Evolutionary conservation across 1,284 basidiomycete species (phyloP), one percentile per base, ranked within the genome.

Genomic region (Xerocomus tenax): DNA sequence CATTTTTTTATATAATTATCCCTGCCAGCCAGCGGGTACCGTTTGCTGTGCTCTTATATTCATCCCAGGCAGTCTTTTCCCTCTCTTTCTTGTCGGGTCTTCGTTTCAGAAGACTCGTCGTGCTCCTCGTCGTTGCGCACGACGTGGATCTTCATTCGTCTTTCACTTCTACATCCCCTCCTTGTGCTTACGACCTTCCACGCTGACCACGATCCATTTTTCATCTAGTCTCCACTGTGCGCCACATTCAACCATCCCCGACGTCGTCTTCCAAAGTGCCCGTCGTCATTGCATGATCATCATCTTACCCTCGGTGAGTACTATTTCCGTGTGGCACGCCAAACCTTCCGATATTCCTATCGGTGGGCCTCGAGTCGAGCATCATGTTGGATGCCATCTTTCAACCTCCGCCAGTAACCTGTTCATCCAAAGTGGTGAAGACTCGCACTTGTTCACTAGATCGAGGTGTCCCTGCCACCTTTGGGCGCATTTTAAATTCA

Each of bases 121-220:
- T 50, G 54, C 58, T 62, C 61, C 45, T 61, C 65, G 62, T 62
- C 65, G 66, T 61, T 54, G 50, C 51, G 55, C 53, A 54, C 67
- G 63, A 42, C 61, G 61, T 57, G 52, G 54, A 49, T 50, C 55
- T 36, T 25, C 29, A 34, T 36, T 47, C 45, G 47, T 54, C 60
- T 61, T 57, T 66, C 63, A 46, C 65, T 64, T 61, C 53, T 44
- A 57, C 61, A 54, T 54, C 53, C 58, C 54, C 56, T 62, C 63
- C 61, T 60, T 60, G 57, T 62, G 57, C 58, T 76, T 60, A 78
- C 76, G 77, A 78, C 72, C 66, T 51, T 64, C 65, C 59, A 76
- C 75, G 77, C 76, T 79, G 69, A 76, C 74, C 65, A 78, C 72
- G 69, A 71, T 62, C 64, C 58, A 58, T 61, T 52, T 47, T 52